A percentile compares a stretch with the other conserved stretches of the same genome.
Conservation (phyloP, 495 filamentous ascomycete species). For the Thermochaetoides thermophila region DNA sequence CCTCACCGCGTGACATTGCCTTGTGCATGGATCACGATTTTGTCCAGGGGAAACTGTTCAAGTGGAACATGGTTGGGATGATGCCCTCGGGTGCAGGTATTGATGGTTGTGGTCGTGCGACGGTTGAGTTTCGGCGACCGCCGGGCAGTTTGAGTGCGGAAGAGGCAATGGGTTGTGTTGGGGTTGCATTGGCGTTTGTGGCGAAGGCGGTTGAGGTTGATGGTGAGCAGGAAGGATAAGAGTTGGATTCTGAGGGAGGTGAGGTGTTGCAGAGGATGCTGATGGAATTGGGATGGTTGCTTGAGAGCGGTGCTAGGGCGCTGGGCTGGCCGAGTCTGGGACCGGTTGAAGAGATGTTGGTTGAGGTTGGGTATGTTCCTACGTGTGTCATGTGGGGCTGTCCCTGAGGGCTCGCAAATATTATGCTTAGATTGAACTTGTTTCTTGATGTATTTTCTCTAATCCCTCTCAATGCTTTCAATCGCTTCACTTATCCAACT, state of each 20-base stretch:
- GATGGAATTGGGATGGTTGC: not conserved
- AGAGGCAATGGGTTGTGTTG: conserved; percentile 11
- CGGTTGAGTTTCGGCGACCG: conserved; percentile 19
- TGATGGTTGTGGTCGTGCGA: conserved; percentile 4
- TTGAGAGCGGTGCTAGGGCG: no score
- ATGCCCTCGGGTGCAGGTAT: not conserved
- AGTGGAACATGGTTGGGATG: conserved; percentile 19
- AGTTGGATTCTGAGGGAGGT: not conserved
- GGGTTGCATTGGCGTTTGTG: conserved; percentile 15
- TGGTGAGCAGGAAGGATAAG: not conserved
- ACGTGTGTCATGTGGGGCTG: no score
- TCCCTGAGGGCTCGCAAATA: no score
- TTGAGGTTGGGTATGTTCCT: no score
- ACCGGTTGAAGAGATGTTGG: no score
- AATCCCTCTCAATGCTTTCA: not conserved
- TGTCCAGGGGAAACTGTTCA: conserved; percentile 18
- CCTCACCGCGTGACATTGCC: conserved; percentile 6
- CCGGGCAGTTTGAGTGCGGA: conserved; percentile 9
- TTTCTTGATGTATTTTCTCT: not conserved
- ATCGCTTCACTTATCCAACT: conserved; percentile 9
- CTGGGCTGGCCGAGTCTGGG: no score
- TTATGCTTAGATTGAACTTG: not conserved
- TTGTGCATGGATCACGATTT: conserved; percentile 12
- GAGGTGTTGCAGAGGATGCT: conserved; percentile 1
- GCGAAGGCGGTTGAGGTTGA: conserved; percentile 8